These are phyloP conservation scores for Melastoma candidum DNA, from an alignment of 441 rosid genomes.

Conservation along the genomic window DNA sequence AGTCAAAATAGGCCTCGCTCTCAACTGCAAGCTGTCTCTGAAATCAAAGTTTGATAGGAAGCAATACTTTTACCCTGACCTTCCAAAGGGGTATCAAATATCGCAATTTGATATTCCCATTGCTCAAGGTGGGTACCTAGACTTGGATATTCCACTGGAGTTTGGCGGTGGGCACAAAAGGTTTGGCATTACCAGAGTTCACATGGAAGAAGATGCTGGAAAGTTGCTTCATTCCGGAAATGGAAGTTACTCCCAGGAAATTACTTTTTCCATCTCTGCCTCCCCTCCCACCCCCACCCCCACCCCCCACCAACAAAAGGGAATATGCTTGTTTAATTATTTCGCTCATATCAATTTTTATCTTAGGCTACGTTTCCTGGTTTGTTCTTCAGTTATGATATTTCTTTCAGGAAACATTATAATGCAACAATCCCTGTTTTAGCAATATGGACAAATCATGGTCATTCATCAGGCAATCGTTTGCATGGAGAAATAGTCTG, in stretches of 20 bases:
- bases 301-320: no score
- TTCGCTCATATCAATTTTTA: no score
- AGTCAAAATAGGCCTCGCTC: constrained; percentile 77
- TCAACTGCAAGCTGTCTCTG: constrained; percentile 73
- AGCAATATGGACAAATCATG: background rate
- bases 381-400: no score
- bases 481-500: background rate
- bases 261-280: constrained; percentile 13
- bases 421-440: no score
- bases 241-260: constrained; percentile 63
- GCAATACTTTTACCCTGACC: constrained; percentile 95
- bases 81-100: constrained; percentile 92
- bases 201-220: constrained; percentile 97
- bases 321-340: no score
- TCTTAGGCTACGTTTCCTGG: no score
- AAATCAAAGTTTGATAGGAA: constrained; percentile 88
- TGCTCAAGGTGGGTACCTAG: constrained; percentile 60
- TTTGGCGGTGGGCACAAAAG: constrained; percentile 85
- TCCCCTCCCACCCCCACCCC: background rate
- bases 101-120: constrained; percentile 94
- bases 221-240: constrained; percentile 71
- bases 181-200: constrained; percentile 90
- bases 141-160: constrained; percentile 80
- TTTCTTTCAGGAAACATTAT: no score
- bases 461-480: background rate